Base-by-base conservation (phyloP, 2,329 filamentous ascomycete species). In the Byssothecium circinans region DNA sequence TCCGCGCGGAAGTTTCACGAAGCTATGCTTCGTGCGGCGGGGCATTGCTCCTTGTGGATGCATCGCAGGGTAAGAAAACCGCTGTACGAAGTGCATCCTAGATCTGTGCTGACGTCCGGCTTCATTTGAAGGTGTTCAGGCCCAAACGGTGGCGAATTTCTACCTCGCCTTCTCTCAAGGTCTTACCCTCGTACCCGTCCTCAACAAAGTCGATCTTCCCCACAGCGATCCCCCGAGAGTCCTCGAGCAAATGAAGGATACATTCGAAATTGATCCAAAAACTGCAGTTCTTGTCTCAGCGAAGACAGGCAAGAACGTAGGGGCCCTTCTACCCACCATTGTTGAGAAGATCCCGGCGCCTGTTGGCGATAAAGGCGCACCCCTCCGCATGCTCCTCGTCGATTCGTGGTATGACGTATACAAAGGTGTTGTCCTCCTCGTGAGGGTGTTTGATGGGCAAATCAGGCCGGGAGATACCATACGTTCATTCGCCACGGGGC, bases 381-480 rank as follows among this genome's bases (percentile, higher is more conserved):
- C 91, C 1, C 72, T 96, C 47, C 85, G 89, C 49, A 81, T 97
- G 73, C 77, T 99, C 39, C 83, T 99, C 12, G 91, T 99, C 22
- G 94, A 99, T 72, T 96, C 91, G 18, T 99, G 94, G 94, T 99
- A 99, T 69, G 91, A 96, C 65, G 91, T 87, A 51, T 99, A 96
- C 72, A 88, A 91, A 57, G 94, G 94, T 11, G 94, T 99, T 29
- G 87, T 97, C 43, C 80, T 96, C 42, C 79, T 99, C 6, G 91
- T 99, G 11, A 81, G 94, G 10, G 78, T 99, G 15, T 99, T 99
- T 61, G 91, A 97, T 56, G 94, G 94, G 10, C 82, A 83, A 42
- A 79, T 99, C 53, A 83, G 81, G 48, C 84, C 91, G 0, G 94
- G 94, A 4, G 91, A 97, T 65, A 84, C 87, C 32, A 76, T 99